A percentile compares a stretch with the other conserved stretches of the same genome.
Conservation (phyloP, 192 early-diverging fungal species). For the Gaertneriomyces semiglobifer region DNA sequence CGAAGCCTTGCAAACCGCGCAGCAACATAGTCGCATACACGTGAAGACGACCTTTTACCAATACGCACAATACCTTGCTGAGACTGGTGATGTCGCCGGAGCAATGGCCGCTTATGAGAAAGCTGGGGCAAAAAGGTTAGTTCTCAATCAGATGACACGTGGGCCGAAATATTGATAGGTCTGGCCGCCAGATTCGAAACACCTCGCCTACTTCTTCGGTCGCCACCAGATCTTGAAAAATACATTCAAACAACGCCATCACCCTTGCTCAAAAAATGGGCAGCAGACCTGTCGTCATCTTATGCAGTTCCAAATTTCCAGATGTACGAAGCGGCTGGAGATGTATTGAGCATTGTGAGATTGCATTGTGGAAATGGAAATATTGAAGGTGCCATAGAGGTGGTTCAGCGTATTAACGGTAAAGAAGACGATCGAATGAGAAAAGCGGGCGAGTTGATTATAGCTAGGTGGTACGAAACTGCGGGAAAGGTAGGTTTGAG, state of each 20-base stretch:
- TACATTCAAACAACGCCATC: constrained; percentile 22
- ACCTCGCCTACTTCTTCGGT: constrained; percentile 33
- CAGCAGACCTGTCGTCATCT: too few species aligned
- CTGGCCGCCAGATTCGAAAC: constrained; percentile 26
- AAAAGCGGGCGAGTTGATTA: too few species aligned
- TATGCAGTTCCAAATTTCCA: constrained; percentile 13
- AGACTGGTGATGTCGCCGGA: constrained; percentile 46
- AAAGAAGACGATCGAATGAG: not conserved
- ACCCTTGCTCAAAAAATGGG: too few species aligned
- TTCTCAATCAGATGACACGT: not conserved
- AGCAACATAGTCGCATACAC: constrained; percentile 40
- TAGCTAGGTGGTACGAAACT: too few species aligned
- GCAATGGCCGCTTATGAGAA: constrained; percentile 57
- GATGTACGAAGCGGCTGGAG: constrained; percentile 46
- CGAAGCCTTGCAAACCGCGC: constrained; percentile 36
- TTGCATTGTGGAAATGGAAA: constrained; percentile 47
- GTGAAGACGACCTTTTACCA: constrained; percentile 45
- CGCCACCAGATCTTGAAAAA: constrained; percentile 31
- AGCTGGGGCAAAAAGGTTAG: not conserved
- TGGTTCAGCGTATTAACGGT: constrained; percentile 36
- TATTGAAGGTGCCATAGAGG: constrained; percentile 38
- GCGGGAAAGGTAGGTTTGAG: too few species aligned
- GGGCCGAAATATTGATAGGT: not conserved
- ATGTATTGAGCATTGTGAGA: constrained; percentile 45
- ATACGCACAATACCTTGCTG: constrained; percentile 44